Evolutionary conservation across 768 basidiomycete genomes (phyloP).

Genomic region (Serpula lacrymans): DNA sequence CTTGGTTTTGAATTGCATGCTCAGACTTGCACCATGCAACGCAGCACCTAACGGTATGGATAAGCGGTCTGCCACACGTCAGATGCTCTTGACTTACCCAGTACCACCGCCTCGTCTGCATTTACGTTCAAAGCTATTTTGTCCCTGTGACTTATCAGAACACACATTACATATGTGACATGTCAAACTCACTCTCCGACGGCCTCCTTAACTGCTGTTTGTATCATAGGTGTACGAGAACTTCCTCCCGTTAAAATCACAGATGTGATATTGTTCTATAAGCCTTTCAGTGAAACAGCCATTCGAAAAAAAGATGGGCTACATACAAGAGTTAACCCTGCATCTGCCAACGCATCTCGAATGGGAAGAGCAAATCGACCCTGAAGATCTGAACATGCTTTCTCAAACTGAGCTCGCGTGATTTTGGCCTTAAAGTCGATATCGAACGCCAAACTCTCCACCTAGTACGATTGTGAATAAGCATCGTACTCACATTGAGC

Average conservation of each 20-base stretch:
- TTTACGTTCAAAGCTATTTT: conserved; percentile 95
- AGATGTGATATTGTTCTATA: conserved; percentile 75
- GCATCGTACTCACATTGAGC: background rate
- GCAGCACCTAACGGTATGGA: conserved; percentile 57
- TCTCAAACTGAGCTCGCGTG: conserved; percentile 76
- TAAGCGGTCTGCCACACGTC: background rate
- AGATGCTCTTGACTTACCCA: conserved; percentile 46
- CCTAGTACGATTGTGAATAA: conserved; percentile 32
- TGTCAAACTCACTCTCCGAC: conserved; percentile 67
- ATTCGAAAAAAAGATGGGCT: background rate
- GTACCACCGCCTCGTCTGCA: conserved; percentile 92
- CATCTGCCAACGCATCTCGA: conserved; percentile 61
- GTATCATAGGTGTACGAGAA: conserved; percentile 90
- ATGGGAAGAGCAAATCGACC: conserved; percentile 68
- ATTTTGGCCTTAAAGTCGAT: conserved; percentile 85
- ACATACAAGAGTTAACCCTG: conserved; percentile 65
- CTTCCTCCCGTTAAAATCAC: conserved; percentile 92
- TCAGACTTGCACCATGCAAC: conserved; percentile 85
- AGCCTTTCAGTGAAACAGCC: conserved; percentile 3
- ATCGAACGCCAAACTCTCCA: conserved; percentile 88
- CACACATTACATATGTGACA: background rate
- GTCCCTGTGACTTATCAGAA: conserved; percentile 38
- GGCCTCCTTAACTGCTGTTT: conserved; percentile 68
- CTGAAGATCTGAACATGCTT: conserved; percentile 63
- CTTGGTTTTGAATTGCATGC: conserved; percentile 93